Conservation (phyloP, 768 basidiomycete species). For the Suillus subluteus region DNA sequence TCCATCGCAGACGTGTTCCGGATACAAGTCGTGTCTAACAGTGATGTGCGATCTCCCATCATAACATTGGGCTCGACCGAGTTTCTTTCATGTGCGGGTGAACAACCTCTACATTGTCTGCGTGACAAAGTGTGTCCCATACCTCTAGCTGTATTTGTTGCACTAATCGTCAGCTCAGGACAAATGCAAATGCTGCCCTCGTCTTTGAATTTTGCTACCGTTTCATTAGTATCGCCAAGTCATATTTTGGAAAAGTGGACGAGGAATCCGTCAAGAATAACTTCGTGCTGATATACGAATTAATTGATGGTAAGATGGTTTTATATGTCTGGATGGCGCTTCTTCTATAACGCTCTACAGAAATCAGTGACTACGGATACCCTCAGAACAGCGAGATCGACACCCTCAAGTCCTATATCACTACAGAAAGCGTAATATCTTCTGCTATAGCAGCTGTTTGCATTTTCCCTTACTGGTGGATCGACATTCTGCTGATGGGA, state of each 20-base stretch:
- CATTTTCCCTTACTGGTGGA: constrained; percentile 6
- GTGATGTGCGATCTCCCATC: constrained; percentile 95
- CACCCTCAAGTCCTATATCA: constrained; percentile 96
- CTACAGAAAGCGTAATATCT: constrained; percentile 93
- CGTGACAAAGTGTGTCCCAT: constrained; percentile 82
- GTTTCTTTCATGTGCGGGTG: constrained; percentile 96
- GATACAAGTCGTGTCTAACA: constrained; percentile 98
- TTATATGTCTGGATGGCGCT: neutral
- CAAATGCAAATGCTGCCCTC: constrained; percentile 95
- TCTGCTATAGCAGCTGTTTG: constrained; percentile 82
- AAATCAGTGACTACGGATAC: constrained; percentile 98
- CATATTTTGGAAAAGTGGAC: constrained; percentile 98
- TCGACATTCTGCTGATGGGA: constrained; percentile 4
- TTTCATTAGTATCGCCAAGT: constrained; percentile 91
- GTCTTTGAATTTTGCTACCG: constrained; percentile 98
- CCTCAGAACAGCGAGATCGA: constrained; percentile 99
- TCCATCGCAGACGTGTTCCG: constrained; percentile 98
- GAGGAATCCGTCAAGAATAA: constrained; percentile 99
- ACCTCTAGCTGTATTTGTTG: constrained; percentile 1
- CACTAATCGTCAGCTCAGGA: constrained; percentile 49
- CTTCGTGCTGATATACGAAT: constrained; percentile 97
- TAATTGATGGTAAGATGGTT: constrained; percentile 81
- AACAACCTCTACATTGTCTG: constrained; percentile 96
- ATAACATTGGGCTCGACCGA: constrained; percentile 97
- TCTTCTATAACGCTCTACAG: constrained; percentile 40